Conservation (phyloP, 106 monocot species). For the Dendrobium officinale region DNA sequence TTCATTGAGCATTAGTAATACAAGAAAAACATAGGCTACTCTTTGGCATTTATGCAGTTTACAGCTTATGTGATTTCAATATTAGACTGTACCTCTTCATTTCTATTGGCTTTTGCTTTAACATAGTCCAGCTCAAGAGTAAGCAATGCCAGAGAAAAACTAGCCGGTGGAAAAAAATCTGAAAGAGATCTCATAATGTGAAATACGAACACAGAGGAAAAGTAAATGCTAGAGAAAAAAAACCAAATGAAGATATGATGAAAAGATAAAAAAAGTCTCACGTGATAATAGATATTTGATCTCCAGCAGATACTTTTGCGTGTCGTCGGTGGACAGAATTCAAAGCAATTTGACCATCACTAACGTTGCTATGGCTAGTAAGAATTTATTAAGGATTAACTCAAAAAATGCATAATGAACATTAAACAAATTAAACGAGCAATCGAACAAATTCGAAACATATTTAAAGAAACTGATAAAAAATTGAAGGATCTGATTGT, state of each 20-base stretch:
- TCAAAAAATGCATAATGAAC: too few relatives aligned
- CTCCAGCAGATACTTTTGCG: conserved; percentile 69
- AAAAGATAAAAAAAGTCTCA: conserved; percentile 9
- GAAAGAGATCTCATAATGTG: not conserved
- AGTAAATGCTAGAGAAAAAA: not conserved
- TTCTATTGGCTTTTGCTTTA: conserved; percentile 51
- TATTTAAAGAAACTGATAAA: too few relatives aligned
- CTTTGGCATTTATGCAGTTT: not conserved
- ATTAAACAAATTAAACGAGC: too few relatives aligned
- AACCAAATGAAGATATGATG: not conserved
- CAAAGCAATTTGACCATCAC: too few relatives aligned
- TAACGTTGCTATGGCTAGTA: too few relatives aligned
- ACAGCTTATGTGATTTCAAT: not conserved
- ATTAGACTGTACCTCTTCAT: conserved; percentile 52
- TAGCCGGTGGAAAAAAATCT: conserved; percentile 65
- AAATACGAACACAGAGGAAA: conserved; percentile 5
- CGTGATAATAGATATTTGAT: conserved; percentile 66
- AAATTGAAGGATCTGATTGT: not conserved
- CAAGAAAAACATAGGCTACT: not conserved
- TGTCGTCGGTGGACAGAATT: conserved; percentile 79
- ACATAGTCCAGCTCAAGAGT: conserved; percentile 81
- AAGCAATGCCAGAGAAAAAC: conserved; percentile 81
- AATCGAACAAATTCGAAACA: too few relatives aligned
- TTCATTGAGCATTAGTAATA: not conserved
- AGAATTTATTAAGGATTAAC: too few relatives aligned